Evolutionary conservation across 1,284 basidiomycete genomes (phyloP).

Genomic region (Ustilago loliicola): DNA sequence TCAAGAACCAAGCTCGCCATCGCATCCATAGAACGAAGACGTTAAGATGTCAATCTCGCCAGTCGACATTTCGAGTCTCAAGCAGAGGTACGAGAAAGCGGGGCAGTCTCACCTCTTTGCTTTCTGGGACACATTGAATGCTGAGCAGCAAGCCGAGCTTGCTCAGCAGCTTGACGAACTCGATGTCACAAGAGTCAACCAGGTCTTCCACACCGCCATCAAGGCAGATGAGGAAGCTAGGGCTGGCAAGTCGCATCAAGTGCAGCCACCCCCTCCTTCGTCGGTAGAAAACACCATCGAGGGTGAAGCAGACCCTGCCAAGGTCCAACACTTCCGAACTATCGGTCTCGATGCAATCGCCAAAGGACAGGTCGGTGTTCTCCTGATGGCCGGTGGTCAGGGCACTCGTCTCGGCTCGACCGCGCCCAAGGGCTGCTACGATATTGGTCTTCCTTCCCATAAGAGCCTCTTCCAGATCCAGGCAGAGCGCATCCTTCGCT

Average conservation of each 20-base stretch:
- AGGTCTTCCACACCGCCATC: slow-evolving; percentile 84
- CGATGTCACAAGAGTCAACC: slow-evolving; percentile 91
- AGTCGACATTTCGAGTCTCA: slow-evolving; percentile 42
- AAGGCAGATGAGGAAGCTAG: slow-evolving; percentile 77
- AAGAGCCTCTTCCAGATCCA: slow-evolving; percentile 97
- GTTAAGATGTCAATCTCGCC: slow-evolving; percentile 38
- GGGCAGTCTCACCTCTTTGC: slow-evolving; percentile 89
- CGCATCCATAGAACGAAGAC: not conserved
- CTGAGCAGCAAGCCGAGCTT: slow-evolving; percentile 78
- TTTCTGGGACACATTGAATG: slow-evolving; percentile 83
- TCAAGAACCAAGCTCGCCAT: not conserved
- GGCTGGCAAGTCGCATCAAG: slow-evolving; percentile 70
- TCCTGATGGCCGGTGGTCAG: slow-evolving; percentile 98
- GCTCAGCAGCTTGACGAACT: slow-evolving; percentile 82
- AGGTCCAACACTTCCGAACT: slow-evolving; percentile 75
- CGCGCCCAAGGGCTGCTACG: slow-evolving; percentile 97
- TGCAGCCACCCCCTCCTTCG: slow-evolving; percentile 57
- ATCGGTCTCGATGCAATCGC: slow-evolving; percentile 85
- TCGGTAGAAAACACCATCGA: slow-evolving; percentile 57
- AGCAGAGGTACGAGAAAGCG: slow-evolving; percentile 75
- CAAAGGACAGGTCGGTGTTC: slow-evolving; percentile 85
- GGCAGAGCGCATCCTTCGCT: slow-evolving; percentile 88
- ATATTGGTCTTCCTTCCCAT: slow-evolving; percentile 91
- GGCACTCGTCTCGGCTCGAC: slow-evolving; percentile 92
- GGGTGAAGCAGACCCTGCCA: slow-evolving; percentile 48